Conservation (phyloP, 768 basidiomycete genomes). For the Panaeolus papilionaceus region DNA sequence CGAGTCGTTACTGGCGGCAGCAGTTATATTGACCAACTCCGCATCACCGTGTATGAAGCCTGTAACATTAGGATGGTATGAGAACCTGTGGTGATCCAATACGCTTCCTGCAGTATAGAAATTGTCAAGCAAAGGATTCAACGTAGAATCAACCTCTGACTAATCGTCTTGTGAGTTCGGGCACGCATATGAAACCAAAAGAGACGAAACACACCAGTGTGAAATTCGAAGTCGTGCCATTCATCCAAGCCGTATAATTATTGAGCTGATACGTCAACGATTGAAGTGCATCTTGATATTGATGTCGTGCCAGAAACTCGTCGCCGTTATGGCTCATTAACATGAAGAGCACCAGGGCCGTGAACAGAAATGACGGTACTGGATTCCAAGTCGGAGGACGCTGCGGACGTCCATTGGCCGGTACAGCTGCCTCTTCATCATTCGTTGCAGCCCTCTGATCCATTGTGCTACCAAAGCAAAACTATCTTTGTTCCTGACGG, state of each 20-base stretch:
- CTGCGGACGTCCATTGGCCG: constrained; percentile 33
- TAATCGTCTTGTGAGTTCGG: constrained; percentile 31
- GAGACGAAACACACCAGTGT: constrained; percentile 54
- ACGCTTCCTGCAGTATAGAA: constrained; percentile 51
- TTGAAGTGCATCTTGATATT: constrained; percentile 70
- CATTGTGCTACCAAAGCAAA: constrained; percentile 22
- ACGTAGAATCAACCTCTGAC: constrained; percentile 51
- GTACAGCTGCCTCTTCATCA: constrained; percentile 48
- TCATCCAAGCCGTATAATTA: constrained; percentile 82
- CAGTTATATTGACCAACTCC: constrained; percentile 69
- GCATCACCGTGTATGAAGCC: constrained; percentile 77
- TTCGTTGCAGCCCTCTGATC: constrained; percentile 29
- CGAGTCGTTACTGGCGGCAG: constrained; percentile 43
- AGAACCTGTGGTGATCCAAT: constrained; percentile 51
- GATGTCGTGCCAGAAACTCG: constrained; percentile 65
- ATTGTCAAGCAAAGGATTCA: constrained; percentile 53
- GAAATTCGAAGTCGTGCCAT: constrained; percentile 70
- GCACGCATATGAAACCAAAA: background rate
- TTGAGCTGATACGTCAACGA: constrained; percentile 63
- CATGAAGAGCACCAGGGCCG: constrained; percentile 78
- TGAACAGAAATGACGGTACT: constrained; percentile 75
- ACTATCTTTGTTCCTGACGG: constrained; percentile 6
- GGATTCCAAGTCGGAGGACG: constrained; percentile 53
- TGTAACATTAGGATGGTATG: constrained; percentile 80
- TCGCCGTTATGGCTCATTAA: constrained; percentile 78